Evolutionary conservation across 495 filamentous ascomycete species (phyloP), one percentile per base, ranked within the genome.

Genomic region (Platismatia glauca): DNA sequence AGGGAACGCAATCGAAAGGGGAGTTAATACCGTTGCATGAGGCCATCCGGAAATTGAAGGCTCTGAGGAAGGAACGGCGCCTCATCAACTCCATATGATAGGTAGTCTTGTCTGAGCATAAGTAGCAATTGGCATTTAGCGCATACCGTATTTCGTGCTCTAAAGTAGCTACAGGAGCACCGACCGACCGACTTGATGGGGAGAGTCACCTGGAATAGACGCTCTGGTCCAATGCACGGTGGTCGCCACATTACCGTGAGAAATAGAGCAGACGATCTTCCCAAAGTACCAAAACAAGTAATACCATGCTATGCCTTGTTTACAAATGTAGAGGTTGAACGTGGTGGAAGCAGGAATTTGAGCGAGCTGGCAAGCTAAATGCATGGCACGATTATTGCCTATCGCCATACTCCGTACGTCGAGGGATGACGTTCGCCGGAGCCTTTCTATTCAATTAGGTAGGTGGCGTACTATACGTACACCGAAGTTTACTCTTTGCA

Each of bases 1-100:
- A 84, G 20, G 82, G 85, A 12, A 90, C 85, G 34, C 93, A 97
- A 75, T 85, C 86, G 43, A 80, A 82, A 73, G 87, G 87, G 8
- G 77, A 85, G 50, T 74, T 92, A 69, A 76, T 96, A 24, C 79
- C 85, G 38, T 75, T 96, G 24, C 83, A 91, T 46, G 90, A 93
- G 71, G 90, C 84, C 0, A 76, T 96, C 16, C 72, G 76, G 71
- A 94, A 93, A 77, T 75, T 97, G 63, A 74, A 71, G 55, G 79
- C 78, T 59, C 75, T 97, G 67, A 81, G 85, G 69, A 86, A 88
- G 71, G 85, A 86, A 68, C 75, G 83, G 48, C 73, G 79, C 64
- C 70, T 84, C 48, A 80, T 80, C 59, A 88, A 82, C 67, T 58
- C 73, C 20, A 71, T 82, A 66, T 65, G 46, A 67, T 8, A 43